These are phyloP conservation scores for Daldinia loculata DNA, from an alignment of 495 filamentous ascomycete genomes.

Conservation along the genomic window DNA sequence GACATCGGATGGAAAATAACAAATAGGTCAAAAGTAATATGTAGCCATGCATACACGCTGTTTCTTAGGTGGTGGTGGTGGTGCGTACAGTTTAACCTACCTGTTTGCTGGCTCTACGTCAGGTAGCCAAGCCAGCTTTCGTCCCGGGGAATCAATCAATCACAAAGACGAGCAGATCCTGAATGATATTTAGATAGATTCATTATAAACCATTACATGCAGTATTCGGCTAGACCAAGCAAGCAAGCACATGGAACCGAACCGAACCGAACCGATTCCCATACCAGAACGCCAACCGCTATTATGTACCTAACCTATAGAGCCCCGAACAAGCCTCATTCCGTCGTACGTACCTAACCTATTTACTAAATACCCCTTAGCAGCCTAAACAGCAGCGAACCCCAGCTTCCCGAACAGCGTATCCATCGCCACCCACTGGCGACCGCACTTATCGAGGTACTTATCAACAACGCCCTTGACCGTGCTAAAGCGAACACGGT, in stretches of 20 bases:
- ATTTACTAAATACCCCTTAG: background rate
- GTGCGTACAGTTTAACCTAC: background rate
- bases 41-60: background rate
- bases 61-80: background rate
- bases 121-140: background rate
- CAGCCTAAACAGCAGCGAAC: constrained; percentile 46
- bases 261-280: background rate
- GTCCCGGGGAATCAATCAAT: background rate
- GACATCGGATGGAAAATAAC: background rate
- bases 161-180: background rate
- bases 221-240: background rate
- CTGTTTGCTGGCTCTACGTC: background rate
- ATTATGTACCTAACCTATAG: background rate
- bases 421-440: constrained; percentile 97
- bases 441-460: constrained; percentile 92
- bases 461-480: constrained; percentile 79
- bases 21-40: background rate
- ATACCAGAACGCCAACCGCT: background rate
- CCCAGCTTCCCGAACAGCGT: constrained; percentile 74
- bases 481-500: constrained; percentile 77
- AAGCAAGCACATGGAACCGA: background rate
- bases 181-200: background rate
- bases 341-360: background rate
- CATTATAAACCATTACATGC: constrained; percentile 4
- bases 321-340: background rate